Conservation (phyloP, 225 moss, liverwort and hornwort species). For the Pseudisothecium myosuroides region DNA sequence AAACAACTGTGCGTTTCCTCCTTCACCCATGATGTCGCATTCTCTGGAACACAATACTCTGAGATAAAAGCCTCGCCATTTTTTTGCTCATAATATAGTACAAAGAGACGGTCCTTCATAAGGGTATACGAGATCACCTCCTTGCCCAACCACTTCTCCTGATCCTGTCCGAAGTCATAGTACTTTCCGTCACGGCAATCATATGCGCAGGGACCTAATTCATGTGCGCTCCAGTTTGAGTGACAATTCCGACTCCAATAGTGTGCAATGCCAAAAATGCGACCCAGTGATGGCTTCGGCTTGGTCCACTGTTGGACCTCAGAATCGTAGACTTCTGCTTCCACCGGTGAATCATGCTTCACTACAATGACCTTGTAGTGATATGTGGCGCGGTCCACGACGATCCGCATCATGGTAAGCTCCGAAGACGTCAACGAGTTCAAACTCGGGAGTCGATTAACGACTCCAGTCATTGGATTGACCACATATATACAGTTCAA, state of each 20-base stretch:
- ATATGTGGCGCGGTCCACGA: neutral
- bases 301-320: neutral
- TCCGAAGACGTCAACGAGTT: neutral
- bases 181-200: neutral
- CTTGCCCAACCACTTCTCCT: neutral
- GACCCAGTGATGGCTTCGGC: neutral
- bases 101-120: neutral
- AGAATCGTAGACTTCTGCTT: neutral
- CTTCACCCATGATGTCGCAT: neutral
- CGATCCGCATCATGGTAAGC: neutral
- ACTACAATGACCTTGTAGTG: neutral
- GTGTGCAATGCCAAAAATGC: neutral
- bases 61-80: neutral
- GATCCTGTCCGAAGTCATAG: neutral
- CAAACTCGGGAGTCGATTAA: accelerated
- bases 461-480: neutral
- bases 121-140: neutral
- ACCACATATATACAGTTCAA: neutral
- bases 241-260: accelerated
- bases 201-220: neutral
- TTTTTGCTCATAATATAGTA: neutral
- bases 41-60: neutral
- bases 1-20: neutral
- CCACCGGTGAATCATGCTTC: neutral
- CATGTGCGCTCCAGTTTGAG: accelerated